Evolutionary conservation across 495 filamentous ascomycete species (phyloP), one percentile per base, ranked within the genome.

Genomic region (Penicillium nucicola): DNA sequence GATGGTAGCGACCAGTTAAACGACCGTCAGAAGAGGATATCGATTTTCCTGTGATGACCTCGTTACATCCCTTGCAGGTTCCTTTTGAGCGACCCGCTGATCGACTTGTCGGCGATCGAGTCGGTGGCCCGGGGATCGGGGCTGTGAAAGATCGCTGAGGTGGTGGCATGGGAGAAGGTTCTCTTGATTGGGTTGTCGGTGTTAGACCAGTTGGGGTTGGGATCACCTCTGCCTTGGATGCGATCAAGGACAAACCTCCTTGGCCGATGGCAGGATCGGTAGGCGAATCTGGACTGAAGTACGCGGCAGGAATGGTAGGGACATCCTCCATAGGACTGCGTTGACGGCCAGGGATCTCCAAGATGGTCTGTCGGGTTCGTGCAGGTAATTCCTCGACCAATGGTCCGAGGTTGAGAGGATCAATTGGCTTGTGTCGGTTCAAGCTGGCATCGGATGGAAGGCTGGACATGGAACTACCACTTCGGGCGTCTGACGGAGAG

Each of bases 1-100:
- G 91, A 68, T 98, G 93, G 60, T 96, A 98, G 31, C 90, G 84
- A 1, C 93, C 93, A 2, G 92, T 95, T 4, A 98, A 78, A 37
- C 92, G 87, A 17, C 95, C 95, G 55, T 97, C 93, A 1, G 92
- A 91, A 12, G 89, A 93, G 22, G 91, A 93, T 39, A 98, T 83
- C 0, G 92, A 96, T 65, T 96, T 97, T 15, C 93, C 93, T 36
- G 79, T 80, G 60, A 98, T 98, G 7, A 74, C 68, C 48, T 86
- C 77, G 22, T 80, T 74, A 65, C 93, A 98, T 3, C 88, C 89
- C 45, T 90, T 86, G 68, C 93, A 98, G 40, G 79, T 83, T 7
- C 90, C 89, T 48, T 91, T 90, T 45, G 73, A 57, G 36, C 64
- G 62, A 4, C 61, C 60, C 13, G 56, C 46, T 5, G 71, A 69